Base-by-base conservation (phyloP, 176 grass and related monocot genomes). In the Bothriochloa decipiens region DNA sequence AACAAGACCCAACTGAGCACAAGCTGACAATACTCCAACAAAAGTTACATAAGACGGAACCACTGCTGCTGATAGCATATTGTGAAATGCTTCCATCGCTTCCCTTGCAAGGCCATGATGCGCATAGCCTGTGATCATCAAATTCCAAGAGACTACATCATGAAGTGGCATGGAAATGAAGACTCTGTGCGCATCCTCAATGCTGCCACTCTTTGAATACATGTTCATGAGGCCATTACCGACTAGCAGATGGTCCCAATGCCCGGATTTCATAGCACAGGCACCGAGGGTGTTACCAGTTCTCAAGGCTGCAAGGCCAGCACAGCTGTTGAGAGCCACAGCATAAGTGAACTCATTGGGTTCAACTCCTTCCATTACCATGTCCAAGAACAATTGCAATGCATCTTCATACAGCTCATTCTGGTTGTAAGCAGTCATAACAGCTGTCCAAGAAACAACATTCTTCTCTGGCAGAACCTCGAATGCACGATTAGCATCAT, bases 181-280 rank as follows among this genome's bases (percentile, higher is more conserved):
- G 72, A 82, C 37, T 83, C 72, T 89, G 12, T 78, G 26, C 65
- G 89, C 87, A 78, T 96, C 82, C 18, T 85, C 70, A 33, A 96
- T 88, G 67, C 89, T 91, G 25, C 88, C 91, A 81, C 94, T 91
- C 83, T 96, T 96, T 78, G 89, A 81, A 69, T 96, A 93, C 91
- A 93, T 93, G 89, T 96, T 93, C 84, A 96, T 74, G 52, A 96
- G 90, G 73, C 91, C 86, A 81, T 93, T 96, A 58, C 81, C 36
- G 11, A 96, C 86, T 77, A 79, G 36, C 57, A 89, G 46, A 83
- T 68, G 42, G 23, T 12, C 20, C 79, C 83, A 81, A 42, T 83
- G 77, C 13, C 91, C 94, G 70, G 85, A 83, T 89, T 89, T 96
- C 70, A 91, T 61, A 77, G 72, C 74, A 87, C 85, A 90, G 20